Base-by-base conservation (phyloP, 495 filamentous ascomycete species). In the Hypoxylon rickii region DNA sequence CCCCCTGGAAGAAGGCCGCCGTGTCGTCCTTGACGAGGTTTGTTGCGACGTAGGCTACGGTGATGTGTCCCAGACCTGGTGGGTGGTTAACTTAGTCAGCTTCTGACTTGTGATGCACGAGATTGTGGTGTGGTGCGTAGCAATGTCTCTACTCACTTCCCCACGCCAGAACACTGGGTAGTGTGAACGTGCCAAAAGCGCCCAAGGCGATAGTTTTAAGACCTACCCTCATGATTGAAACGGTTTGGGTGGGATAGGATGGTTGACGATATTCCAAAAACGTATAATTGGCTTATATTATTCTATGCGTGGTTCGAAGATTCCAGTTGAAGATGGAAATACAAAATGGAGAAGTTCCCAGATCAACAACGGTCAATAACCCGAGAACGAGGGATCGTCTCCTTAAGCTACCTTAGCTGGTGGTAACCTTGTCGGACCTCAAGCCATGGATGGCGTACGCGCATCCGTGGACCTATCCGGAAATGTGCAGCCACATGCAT, bases 11-110 rank as follows among this genome's bases (percentile, higher is more conserved):
- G 50, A 69, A 78, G 31, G 68, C 22, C 8, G 72, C 58, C 0
- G 77, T 80, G 21, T 59, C 22, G 12, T 65, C 62, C 5, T 70
- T 66, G 10, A 79, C 73, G 53, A 80, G 72, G 63, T 72, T 68
- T 64, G 64, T 69, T 26, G 77, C 77, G 38, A 80, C 53, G 52
- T 83, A 84, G 18, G 78, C 84, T 6, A 86, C 76, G 1, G 82
- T 83, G 55, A 84, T 80, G 59, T 87, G 83, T 12, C 84, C 84
- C 37, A 87, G 69, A 51, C 75, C 77, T 79, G 34, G n/a, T 13
- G 17, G 20, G 18, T 7, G 15, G 12, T 19, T 29, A 4, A 29
- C 24, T 29, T 29, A 29, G 37, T 64, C 38, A 63, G 36, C 43
- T 33, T 51, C 3, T 33, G 20, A 31, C 7, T 51, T 33, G n/a